phyloP scores from a whole-genome alignment of 345 rosid genomes.

The Alliaria petiolata region DNA sequence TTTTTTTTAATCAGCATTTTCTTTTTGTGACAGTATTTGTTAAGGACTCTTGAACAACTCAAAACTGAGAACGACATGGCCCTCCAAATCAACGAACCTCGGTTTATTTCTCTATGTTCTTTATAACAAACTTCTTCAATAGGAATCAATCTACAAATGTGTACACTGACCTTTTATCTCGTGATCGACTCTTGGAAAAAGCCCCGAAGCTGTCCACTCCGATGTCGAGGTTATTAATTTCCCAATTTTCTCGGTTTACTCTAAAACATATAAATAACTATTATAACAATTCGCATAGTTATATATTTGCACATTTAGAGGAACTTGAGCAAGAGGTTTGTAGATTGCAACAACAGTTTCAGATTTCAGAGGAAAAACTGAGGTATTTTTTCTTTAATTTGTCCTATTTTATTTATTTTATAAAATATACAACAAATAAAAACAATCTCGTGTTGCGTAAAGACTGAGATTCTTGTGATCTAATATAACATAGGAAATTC shows the following conservation, averaged over 20 bases:
- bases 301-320: constrained; percentile 26
- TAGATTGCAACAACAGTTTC: constrained; percentile 60
- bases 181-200: constrained; percentile 15
- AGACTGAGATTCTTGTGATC: neutral
- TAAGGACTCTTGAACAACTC: constrained; percentile 49
- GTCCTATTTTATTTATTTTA: neutral
- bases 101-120: constrained; percentile 8
- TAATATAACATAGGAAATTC: constrained; percentile 38
- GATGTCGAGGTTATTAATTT: constrained; percentile 43
- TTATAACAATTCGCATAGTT: neutral
- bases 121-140: neutral
- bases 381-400: constrained; percentile 30
- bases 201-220: constrained; percentile 47
- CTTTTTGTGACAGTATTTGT: constrained; percentile 37
- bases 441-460: neutral
- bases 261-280: too few species aligned
- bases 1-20: neutral
- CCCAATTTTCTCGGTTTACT: neutral
- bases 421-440: neutral
- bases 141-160: too few species aligned
- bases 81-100: constrained; percentile 46
- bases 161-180: neutral
- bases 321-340: constrained; percentile 57
- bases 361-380: constrained; percentile 52
- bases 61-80: constrained; percentile 55